Base-by-base conservation (phyloP, 345 rosid species). In the Pelargonium nanum region DNA sequence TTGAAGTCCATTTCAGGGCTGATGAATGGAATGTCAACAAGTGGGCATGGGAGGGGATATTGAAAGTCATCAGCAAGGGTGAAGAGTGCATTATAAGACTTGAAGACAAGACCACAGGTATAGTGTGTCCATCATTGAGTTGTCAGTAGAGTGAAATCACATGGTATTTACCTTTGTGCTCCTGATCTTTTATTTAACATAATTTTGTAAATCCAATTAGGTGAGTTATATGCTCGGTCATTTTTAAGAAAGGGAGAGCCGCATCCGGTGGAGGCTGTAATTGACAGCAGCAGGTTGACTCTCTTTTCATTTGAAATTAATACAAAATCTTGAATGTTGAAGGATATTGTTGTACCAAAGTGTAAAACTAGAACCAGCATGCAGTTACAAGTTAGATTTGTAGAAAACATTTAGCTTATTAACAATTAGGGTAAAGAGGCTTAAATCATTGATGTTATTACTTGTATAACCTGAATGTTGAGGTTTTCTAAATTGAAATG, bases 21-120 rank as follows among this genome's bases (percentile, higher is more conserved):
- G 99, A 90, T 82, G 99, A 94, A 69, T 94, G 99, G 99, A 71
- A 94, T 63, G 97, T 94, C 40, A 90, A 94, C 75, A 88, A 94
- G 75, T 94, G 99, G 99, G 90, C 86, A 57, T 94, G 99, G 99
- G 97, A 86, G 74, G 99, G 99, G 24, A 65, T 65, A 7, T 59
- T 94, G 65, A 94, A 83, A 77, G 99, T 94, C 57, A 64, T 83
- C 61, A 83, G 95, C 81, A 94, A 82, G 77, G 97, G 85, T 50
- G 99, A 94, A 81, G 99, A 90, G 26, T 94, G 99, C 77, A 86
- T 88, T 64, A 94, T 94, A 64, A 88, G 77, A 74, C 99, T 94
- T 63, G 96, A 88, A 76, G 97, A 94, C 72, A 94, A 86, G 78
- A 61, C 77, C 61, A 83, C 93, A 30, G 91, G 95, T 84, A 40